Evolutionary conservation across 1,284 basidiomycete species (phyloP), one percentile per base, ranked within the genome.

Genomic region (Ganoderma multipileum): DNA sequence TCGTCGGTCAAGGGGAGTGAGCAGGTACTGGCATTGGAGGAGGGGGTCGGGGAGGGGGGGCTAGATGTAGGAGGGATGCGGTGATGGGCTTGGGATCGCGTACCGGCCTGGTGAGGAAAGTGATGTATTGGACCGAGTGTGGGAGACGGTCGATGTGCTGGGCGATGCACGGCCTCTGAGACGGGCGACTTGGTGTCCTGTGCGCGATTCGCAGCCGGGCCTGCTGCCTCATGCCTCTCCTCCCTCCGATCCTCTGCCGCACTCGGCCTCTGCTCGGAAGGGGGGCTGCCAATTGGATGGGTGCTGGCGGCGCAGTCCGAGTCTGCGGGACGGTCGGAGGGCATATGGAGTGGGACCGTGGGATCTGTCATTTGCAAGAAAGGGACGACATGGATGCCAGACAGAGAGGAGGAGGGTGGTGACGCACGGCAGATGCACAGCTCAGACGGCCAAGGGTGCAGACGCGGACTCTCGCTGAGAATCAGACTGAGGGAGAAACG

Each of bases 111-210:
- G 39, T 55, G 28, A 38, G 38, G 41, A 39, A 65, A 28, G 64
- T 55, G 65, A 69, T 68, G 67, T 68, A 69, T 44, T 65, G 39
- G 30, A 67, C 57, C 57, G 64, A 65, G 26, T 28, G 38, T 41
- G 63, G 70, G 65, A 50, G 65, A 66, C 59, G 61, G 68, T 26
- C 69, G 75, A 75, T 55, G 78, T 76, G 54, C 39, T 47, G 30
- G 71, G 14, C 14, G 76, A 72, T 65, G 61, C 58, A 68, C 64
- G 57, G 59, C 65, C 36, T 26, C 42, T 36, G 39, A 12, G 26
- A 26, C 38, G 42, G 58, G 50, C 52, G 39, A 33, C 57, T 54
- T 26, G 26, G 30, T 23, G 36, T 50, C 39, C 47, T 68, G 61
- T 67, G 67, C 68, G 62, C 71, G 71, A 72, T 72, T 64, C 59